Evolutionary conservation across 352 stramenopile species (phyloP).

Genomic region (Blastocystis sp.): DNA sequence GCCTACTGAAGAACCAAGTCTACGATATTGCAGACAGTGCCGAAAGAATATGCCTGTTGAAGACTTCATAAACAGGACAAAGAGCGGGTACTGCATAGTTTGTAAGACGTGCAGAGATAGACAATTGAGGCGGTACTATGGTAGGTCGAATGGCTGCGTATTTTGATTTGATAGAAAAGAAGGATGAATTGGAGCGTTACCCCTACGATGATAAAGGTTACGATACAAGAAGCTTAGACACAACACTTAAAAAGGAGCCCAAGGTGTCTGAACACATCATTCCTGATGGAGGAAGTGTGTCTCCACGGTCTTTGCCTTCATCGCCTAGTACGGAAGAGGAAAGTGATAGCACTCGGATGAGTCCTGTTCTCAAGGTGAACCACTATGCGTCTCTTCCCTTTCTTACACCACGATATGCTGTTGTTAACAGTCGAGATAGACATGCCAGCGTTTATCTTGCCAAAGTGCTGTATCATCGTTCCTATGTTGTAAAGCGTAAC

Average conservation of each 20-base stretch:
- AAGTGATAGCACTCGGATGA: neutral
- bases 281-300: neutral
- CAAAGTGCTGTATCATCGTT: constrained; percentile 43
- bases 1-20: neutral
- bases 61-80: constrained; percentile 42
- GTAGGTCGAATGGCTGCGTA: neutral
- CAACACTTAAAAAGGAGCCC: neutral
- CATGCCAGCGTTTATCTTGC: constrained; percentile 8
- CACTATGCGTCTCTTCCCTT: neutral
- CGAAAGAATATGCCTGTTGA: constrained; percentile 35
- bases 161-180: constrained; percentile 2
- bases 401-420: neutral
- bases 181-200: constrained; percentile 2
- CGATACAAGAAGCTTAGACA: neutral
- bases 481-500: neutral
- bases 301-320: neutral
- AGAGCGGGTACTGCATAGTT: constrained; percentile 42
- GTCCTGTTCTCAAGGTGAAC: neutral
- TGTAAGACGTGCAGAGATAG: constrained; percentile 49
- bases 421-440: neutral
- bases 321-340: neutral
- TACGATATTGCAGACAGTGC: constrained; percentile 45
- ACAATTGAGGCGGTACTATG: constrained; percentile 30
- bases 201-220: neutral
- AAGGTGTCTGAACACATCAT: neutral